Evolutionary conservation across 345 rosid species (phyloP).

Genomic region (Melastoma malabathricum): DNA sequence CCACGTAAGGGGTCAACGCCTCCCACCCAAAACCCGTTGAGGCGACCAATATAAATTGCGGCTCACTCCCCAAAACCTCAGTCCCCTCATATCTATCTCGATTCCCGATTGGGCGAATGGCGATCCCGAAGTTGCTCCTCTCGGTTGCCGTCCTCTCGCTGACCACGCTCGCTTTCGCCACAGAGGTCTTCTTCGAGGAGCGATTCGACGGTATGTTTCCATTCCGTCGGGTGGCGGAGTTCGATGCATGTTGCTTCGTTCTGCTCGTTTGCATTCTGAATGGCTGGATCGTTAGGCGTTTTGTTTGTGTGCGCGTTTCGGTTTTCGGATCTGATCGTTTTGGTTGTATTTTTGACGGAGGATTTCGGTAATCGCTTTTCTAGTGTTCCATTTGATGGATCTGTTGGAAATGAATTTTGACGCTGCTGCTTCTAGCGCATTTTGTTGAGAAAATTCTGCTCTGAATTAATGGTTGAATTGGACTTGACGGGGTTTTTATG

Average conservation of each 20-base stretch:
- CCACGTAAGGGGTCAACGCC: conserved; percentile 13
- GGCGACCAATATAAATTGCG: conserved; percentile 8
- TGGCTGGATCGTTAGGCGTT: neutral
- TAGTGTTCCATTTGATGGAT: neutral
- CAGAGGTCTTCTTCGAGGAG: conserved; percentile 77
- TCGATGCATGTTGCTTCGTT: neutral
- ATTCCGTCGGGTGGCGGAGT: too few species aligned
- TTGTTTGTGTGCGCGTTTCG: neutral
- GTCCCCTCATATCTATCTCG: conserved; percentile 2
- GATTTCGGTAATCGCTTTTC: neutral
- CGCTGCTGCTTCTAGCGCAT: too few species aligned
- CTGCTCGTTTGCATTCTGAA: neutral
- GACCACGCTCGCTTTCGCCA: conserved; percentile 31
- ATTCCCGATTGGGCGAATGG: conserved; percentile 15
- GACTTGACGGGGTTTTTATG: too few species aligned
- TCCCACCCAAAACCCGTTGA: neutral
- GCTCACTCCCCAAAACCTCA: neutral
- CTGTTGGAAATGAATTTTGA: too few species aligned
- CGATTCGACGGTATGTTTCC: conserved; percentile 60
- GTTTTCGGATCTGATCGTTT: too few species aligned
- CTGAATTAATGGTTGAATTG: too few species aligned
- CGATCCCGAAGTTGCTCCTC: conserved; percentile 22
- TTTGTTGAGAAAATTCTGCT: too few species aligned
- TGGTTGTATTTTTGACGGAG: too few species aligned
- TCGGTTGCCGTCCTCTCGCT: conserved; percentile 18